These are phyloP conservation scores for Ophiostoma piceae DNA, from an alignment of 2,329 filamentous ascomycete species.

Conservation along the genomic window DNA sequence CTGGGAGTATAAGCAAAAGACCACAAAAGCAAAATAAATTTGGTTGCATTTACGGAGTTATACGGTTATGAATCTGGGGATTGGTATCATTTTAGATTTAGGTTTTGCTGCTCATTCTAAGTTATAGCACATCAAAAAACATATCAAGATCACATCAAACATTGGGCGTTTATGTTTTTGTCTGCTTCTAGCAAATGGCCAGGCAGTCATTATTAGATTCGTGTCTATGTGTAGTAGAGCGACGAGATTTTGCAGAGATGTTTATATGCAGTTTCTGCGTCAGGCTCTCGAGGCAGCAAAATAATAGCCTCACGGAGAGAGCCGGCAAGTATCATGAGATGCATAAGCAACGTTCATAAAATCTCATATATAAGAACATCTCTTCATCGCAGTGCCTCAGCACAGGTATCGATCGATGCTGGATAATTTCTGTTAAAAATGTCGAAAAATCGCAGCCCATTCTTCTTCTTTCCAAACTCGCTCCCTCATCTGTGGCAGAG, in stretches of 20 bases:
- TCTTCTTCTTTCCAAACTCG: neutral
- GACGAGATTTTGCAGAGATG: neutral
- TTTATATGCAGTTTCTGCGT: neutral
- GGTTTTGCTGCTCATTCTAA: neutral
- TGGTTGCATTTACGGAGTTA: neutral
- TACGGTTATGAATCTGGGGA: neutral
- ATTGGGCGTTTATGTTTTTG: neutral
- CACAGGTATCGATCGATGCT: constrained; percentile 4
- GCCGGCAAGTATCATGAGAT: neutral
- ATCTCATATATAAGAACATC: too few relatives aligned
- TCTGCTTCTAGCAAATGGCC: neutral
- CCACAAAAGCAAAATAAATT: neutral
- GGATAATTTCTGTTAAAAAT: constrained; percentile 22
- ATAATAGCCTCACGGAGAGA: constrained; percentile 12
- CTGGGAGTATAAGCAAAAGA: neutral
- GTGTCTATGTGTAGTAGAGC: neutral
- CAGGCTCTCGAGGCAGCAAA: constrained; percentile 18
- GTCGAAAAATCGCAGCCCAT: constrained; percentile 13
- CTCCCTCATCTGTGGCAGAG: neutral
- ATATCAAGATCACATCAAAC: neutral
- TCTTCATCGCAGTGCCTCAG: neutral
- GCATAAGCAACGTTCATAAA: neutral
- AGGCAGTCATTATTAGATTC: neutral
- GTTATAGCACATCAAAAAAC: neutral
- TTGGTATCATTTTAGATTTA: neutral